A percentile compares a stretch with the other conserved stretches of the same genome.
phyloP scores from a whole-genome alignment of 2,329 filamentous ascomycete species.

The Fusarium nanum region DNA sequence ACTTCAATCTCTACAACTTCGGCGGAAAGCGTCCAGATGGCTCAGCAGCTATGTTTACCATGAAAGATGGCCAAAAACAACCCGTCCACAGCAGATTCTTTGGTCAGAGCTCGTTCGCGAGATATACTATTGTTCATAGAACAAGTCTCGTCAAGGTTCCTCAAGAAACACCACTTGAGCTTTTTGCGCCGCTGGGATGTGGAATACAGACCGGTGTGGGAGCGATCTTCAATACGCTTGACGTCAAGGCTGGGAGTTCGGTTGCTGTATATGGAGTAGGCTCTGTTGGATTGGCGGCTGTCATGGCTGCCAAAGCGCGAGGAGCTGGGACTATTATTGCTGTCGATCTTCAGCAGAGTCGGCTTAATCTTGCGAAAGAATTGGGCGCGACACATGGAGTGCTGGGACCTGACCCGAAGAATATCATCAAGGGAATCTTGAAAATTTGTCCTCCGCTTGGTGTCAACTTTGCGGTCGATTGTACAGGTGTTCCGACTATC shows the following conservation, averaged over 20 bases:
- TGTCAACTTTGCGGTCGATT: conserved; percentile 33
- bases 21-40: conserved; percentile 19
- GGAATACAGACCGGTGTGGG: conserved; percentile 34
- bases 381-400: conserved; percentile 24
- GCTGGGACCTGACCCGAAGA: neutral
- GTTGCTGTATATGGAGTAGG: conserved; percentile 27
- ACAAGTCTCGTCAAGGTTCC: conserved; percentile 25
- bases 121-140: conserved; percentile 9
- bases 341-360: conserved; percentile 7
- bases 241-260: conserved; percentile 16
- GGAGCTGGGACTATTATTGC: conserved; percentile 11
- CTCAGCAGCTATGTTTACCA: neutral
- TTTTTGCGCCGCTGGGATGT: conserved; percentile 29
- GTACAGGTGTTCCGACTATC: conserved; percentile 23
- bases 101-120: conserved; percentile 33
- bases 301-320: conserved; percentile 27
- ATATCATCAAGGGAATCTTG: neutral
- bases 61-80: neutral
- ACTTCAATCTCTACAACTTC: conserved; percentile 21
- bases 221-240: conserved; percentile 12
- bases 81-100: conserved; percentile 25
- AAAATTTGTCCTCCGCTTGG: conserved; percentile 5
- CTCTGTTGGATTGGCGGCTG: conserved; percentile 20
- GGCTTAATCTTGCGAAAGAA: conserved; percentile 17
- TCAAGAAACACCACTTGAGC: neutral